Conservation (phyloP, 2,329 filamentous ascomycete genomes). For the Stemphylium beticola region DNA sequence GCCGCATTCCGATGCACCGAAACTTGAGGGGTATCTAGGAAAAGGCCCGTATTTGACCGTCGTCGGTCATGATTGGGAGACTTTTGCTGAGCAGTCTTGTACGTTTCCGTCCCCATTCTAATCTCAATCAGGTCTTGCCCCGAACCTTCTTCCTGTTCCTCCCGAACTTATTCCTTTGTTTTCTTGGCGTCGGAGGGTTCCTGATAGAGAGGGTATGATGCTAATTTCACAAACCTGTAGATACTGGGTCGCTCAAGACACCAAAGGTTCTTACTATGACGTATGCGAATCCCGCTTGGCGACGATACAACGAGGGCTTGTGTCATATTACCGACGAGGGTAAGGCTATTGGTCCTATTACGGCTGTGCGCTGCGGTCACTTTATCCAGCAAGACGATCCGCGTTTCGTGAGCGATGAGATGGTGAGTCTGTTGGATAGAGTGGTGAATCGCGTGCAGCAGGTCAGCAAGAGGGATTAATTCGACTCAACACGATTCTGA, state of each 20-base stretch:
- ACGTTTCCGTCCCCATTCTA: conserved; percentile 4
- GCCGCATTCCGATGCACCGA: conserved; percentile 53
- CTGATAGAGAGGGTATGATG: not conserved
- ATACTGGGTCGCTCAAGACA: conserved; percentile 34
- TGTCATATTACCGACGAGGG: conserved; percentile 51
- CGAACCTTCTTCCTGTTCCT: not conserved
- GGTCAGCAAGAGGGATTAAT: conserved; percentile 34
- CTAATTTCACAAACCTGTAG: conserved; percentile 15
- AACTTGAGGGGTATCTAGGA: conserved; percentile 47
- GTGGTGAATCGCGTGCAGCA: conserved; percentile 46
- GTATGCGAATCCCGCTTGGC: conserved; percentile 63
- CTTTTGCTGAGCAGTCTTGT: conserved; percentile 58
- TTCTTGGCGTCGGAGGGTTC: not conserved
- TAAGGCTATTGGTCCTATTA: conserved; percentile 53
- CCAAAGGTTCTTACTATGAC: conserved; percentile 53
- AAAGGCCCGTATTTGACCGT: conserved; percentile 55
- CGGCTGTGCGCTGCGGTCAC: conserved; percentile 59
- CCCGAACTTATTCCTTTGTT: not conserved
- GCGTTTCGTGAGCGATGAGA: conserved; percentile 42
- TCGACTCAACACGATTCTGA: not conserved
- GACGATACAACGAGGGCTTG: conserved; percentile 60
- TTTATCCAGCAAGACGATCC: conserved; percentile 64
- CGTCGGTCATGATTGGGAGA: conserved; percentile 61
- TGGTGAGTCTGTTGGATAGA: conserved; percentile 42
- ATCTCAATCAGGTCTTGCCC: no score